Evolutionary conservation across 2,329 filamentous ascomycete genomes (phyloP), one percentile per base, ranked within the genome.

Genomic region (Cercospora sesami): DNA sequence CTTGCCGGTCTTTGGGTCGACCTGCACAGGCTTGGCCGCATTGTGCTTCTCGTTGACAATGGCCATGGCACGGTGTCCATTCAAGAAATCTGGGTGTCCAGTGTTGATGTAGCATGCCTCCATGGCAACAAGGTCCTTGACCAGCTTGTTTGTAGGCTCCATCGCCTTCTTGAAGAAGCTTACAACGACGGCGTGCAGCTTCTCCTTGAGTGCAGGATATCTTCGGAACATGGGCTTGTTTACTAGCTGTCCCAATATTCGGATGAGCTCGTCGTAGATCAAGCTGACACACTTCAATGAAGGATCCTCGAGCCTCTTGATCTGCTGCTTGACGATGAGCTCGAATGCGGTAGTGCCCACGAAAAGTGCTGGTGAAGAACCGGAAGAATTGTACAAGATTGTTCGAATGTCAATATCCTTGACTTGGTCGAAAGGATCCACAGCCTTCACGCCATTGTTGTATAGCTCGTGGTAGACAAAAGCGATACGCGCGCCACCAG

Each of bases 401-500:
- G 93, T 98, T 74, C 96, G 91, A 75, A 99, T 99, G 78, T 99
- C 95, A 69, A 94, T 90, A 79, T 99, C 95, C 84, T 98, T 99
- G 80, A 98, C 93, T 72, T 94, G 87, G 76, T 99, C 95, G 79
- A 99, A 99, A 39, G 95, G 95, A 80, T 99, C 96, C 53, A 99
- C 90, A 1, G 95, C 94, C 86, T 98, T 98, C 79, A 99, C 87
- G 82, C 95, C 95, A 79, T 98, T 98, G 66, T 93, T 90, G 82
- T 99, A 99, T 16, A 99, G 86, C 81, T 99, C 95, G 82, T 99
- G 95, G 87, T 98, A 99, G 57, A 99, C 95, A 78, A 99, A 99
- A 79, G 93, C 97, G 80, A 99, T 99, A 87, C 95, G 91, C 64
- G 95, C 95, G 83, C 95, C 95, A 71, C 95, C 95, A 5, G 95